phyloP scores from a whole-genome alignment of 2,329 filamentous ascomycete genomes.

The Trichoderma asperellum region DNA sequence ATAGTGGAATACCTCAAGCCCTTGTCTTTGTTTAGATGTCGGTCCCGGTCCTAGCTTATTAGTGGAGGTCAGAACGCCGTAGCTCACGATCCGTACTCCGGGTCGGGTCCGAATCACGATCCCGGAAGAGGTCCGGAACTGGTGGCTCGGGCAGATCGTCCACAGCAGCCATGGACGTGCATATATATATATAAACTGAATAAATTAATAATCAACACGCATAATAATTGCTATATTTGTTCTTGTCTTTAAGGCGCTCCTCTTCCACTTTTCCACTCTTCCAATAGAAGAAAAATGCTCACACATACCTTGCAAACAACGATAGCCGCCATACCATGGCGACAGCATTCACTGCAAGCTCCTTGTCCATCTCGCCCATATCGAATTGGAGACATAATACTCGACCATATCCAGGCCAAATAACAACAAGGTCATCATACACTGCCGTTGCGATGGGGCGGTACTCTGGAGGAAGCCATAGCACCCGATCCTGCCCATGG shows the following conservation, averaged over 20 bases:
- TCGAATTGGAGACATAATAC: neutral
- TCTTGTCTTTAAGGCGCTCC: too few species aligned
- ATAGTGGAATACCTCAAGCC: neutral
- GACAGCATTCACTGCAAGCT: neutral
- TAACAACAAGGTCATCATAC: neutral
- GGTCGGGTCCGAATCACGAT: neutral
- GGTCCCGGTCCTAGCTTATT: neutral
- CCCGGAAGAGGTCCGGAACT: neutral
- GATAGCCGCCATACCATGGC: neutral
- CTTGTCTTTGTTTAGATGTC: neutral
- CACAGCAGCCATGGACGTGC: neutral
- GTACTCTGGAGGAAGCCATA: slow-evolving; percentile 1
- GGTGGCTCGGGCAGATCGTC: neutral
- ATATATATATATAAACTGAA: too few species aligned
- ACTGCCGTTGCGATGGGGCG: neutral
- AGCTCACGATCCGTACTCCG: slow-evolving; percentile 3
- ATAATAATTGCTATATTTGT: too few species aligned
- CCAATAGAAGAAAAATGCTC: too few species aligned
- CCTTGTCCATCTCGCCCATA: neutral
- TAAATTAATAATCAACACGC: too few species aligned
- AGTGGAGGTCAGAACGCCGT: neutral
- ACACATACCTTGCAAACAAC: neutral
- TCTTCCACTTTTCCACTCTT: too few species aligned
- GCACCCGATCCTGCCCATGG: neutral
- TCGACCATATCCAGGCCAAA: neutral